Evolutionary conservation across 2,329 filamentous ascomycete genomes (phyloP).

Genomic region (Pseudocercospora vitis): DNA sequence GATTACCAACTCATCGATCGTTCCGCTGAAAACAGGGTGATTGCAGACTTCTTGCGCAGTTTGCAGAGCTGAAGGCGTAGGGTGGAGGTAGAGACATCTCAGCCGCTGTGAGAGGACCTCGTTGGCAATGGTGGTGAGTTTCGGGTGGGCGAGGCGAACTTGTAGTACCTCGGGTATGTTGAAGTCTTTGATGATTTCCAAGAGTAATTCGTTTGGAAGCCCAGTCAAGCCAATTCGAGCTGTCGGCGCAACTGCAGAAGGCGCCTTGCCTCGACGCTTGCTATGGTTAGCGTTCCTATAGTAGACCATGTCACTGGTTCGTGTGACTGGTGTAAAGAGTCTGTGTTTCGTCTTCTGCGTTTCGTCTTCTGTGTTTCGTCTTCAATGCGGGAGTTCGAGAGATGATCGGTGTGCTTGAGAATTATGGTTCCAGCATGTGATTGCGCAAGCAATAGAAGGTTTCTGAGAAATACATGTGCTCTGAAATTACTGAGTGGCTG

Average conservation of each 20-base stretch:
- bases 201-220: constrained; percentile 20
- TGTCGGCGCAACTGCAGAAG: not conserved
- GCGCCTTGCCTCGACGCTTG: not conserved
- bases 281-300: no score
- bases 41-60: constrained; percentile 16
- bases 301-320: no score
- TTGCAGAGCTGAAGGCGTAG: constrained; percentile 8
- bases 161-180: constrained; percentile 1
- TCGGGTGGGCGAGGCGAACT: constrained; percentile 4
- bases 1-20: not conserved
- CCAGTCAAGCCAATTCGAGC: constrained; percentile 11
- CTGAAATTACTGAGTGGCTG: no score
- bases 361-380: no score
- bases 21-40: constrained; percentile 10
- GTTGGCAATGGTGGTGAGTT: constrained; percentile 8
- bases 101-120: constrained; percentile 5
- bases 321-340: no score
- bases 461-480: no score
- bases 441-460: no score
- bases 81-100: constrained; percentile 25
- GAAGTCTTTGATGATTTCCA: constrained; percentile 11
- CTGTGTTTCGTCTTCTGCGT: no score
- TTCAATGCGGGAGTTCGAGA: no score
- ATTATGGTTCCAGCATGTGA: no score
- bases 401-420: no score